These are phyloP conservation scores for Trichoderma atrobrunneum DNA, from an alignment of 2,329 filamentous ascomycete species.

Conservation along the genomic window DNA sequence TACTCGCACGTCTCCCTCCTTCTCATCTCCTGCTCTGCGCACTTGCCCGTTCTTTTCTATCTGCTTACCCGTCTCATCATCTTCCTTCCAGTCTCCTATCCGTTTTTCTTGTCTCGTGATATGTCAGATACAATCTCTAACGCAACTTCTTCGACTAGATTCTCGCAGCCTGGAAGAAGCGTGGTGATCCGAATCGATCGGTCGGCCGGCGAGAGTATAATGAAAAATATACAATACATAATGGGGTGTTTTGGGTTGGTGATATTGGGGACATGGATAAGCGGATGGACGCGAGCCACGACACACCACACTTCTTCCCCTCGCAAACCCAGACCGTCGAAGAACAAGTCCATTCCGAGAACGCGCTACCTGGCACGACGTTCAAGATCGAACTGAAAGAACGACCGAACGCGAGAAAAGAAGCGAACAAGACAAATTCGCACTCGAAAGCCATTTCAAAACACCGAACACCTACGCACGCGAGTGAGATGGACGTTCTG, in stretches of 20 bases:
- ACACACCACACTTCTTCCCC: not conserved
- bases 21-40: not conserved
- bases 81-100: not conserved
- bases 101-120: not conserved
- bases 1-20: not conserved
- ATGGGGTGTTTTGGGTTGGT: not conserved
- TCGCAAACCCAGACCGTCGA: not conserved
- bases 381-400: not conserved
- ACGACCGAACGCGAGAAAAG: not conserved
- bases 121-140: not conserved
- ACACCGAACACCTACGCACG: not conserved
- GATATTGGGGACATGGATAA: not conserved
- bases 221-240: not conserved
- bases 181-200: not conserved
- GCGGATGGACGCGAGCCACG: not conserved
- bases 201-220: not conserved
- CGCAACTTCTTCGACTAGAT: not conserved
- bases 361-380: not conserved
- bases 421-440: not conserved
- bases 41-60: not conserved
- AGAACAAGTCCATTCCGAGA: not conserved
- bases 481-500: not conserved
- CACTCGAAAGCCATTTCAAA: not conserved
- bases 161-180: not conserved
- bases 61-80: not conserved